phyloP scores from a whole-genome alignment of 2,329 filamentous ascomycete species.

The Microsporum ferrugineum region DNA sequence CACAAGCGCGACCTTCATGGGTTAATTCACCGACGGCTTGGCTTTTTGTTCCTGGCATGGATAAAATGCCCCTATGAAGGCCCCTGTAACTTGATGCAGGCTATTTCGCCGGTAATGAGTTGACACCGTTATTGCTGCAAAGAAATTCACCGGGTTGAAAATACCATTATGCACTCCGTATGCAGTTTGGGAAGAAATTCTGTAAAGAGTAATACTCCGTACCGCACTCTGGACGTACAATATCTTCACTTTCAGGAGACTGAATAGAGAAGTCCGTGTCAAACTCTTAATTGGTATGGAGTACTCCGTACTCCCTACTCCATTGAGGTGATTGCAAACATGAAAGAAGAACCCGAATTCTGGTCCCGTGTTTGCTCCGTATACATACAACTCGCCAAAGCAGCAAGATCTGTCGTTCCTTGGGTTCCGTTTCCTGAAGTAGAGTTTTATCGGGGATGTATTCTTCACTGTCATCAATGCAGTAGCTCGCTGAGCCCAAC shows the following conservation, averaged over 20 bases:
- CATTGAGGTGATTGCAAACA: not conserved
- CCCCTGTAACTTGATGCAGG: not conserved
- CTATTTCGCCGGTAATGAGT: not conserved
- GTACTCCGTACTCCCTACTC: not conserved
- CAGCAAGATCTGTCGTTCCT: not conserved
- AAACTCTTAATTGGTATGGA: not conserved
- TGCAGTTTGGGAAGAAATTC: not conserved
- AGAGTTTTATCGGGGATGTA: no score
- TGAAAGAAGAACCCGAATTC: not conserved
- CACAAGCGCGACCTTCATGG: not conserved
- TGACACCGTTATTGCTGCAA: not conserved
- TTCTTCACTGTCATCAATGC: no score
- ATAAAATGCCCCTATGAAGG: not conserved
- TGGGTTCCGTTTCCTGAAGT: not conserved
- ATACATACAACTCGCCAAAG: not conserved
- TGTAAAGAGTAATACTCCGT: not conserved
- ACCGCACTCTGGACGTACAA: no score
- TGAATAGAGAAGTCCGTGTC: not conserved
- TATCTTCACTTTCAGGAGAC: not conserved
- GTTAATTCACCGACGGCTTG: not conserved
- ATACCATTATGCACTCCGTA: not conserved
- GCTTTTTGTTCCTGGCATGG: not conserved
- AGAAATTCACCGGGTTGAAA: not conserved
- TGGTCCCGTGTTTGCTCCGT: not conserved
- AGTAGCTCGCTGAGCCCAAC: no score